Base-by-base conservation (phyloP, 2,329 filamentous ascomycete species). In the Cyclaneusma minus region DNA sequence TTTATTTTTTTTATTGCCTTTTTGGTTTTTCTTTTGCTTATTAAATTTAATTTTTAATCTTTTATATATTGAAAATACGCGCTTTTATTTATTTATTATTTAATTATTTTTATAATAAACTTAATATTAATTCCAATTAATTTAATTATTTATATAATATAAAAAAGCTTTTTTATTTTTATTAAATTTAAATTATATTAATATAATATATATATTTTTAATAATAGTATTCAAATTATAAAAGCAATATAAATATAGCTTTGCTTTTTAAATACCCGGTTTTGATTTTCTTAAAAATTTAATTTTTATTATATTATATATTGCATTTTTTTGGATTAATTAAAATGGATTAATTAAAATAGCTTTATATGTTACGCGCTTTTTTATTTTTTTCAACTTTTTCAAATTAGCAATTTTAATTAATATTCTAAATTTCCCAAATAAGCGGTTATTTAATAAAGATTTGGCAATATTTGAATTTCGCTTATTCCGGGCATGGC, bases 111-210 rank as follows among this genome's bases (percentile, higher is more conserved):
- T 11, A 13, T 22, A 22, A 11, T 12, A 11, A 22, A 11, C 14
- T 7, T 22, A 12, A 22, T 22, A 22, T 22, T 22, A 13, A 22
- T 22, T 22, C 14, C 14, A 22, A 11, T 22, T 11, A 22, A 22
- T 22, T 12, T 22, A 22, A 22, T 22, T 22, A 22, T 22, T 22
- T n/a, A 22, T 22, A 22, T 22, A 22, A 22, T 22, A 22, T 6
- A 11, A n/a, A n/a, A n/a, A n/a, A n/a, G n/a, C n/a, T n/a, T n/a
- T n/a, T n/a, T n/a, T n/a, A n/a, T n/a, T n/a, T n/a, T n/a, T n/a
- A n/a, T n/a, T 22, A 6, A 7, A 7, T 22, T 7, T 11, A 12
- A 11, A 22, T 22, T 7, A 22, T 12, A 11, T 11, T 12, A 22
- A 13, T 13, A 22, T 22, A 6, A 22, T 11, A 11, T 22, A 11